Evolutionary conservation across 345 rosid species (phyloP), one percentile per base, ranked within the genome.

Genomic region (Heritiera littoralis): DNA sequence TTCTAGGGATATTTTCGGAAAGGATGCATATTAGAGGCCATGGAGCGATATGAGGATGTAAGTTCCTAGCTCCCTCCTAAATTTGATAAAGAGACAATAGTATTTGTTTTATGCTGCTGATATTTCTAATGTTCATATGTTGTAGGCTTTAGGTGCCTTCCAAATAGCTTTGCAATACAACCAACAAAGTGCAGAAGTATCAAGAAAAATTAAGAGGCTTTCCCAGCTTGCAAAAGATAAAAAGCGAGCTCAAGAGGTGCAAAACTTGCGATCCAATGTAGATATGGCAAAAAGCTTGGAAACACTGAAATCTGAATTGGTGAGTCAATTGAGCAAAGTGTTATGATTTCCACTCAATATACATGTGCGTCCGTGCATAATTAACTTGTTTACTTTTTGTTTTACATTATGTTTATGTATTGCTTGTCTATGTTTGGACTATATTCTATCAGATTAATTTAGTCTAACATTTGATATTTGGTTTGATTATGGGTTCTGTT

Each of bases 21-120:
- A 90, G 99, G 98, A 17, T 96, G 94, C 84, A 87, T 94, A 72
- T 86, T 96, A 77, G 99, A 96, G 86, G 95, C 97, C 77, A 94
- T 96, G 99, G 98, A 91, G 75, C 92, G 76, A 79, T 94, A 92
- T 76, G 95, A 94, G 65, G 94, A 96, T 79, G 99, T 96, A 85
- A 82, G 79, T 43, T 32, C 41, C n/a, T 63, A 46, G 58, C 18
- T 72, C 76, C 46, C 14, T 66, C 66, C 64, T 72, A 45, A 63
- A 35, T 61, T 46, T 61, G 28, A 48, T n/a, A 60, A 69, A 73
- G 60, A 20, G 72, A 30, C 23, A 9, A 46, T 58, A 49, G 11
- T 43, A 67, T 58, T 55, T 48, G 35, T 68, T 72, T 43, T 76
- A 46, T 38, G 51, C 60, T 71, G 49, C 64, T 74, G 28, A 61